Evolutionary conservation across 1,284 basidiomycete species (phyloP), one percentile per base, ranked within the genome.

Genomic region (Cutaneotrichosporon cutaneum): DNA sequence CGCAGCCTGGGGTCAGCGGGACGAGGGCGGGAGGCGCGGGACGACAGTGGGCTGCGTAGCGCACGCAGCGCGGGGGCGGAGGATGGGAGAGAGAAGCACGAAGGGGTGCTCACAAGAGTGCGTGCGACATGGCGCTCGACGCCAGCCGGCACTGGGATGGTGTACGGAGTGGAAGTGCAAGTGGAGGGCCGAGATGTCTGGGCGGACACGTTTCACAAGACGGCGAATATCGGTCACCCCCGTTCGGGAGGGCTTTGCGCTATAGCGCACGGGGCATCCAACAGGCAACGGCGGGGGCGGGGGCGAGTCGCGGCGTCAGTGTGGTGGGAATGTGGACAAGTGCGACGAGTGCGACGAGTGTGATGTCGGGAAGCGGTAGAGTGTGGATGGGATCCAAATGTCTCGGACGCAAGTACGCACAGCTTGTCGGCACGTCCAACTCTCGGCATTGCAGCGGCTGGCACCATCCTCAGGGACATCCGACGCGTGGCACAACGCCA

Each of bases 1-100:
- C 92, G 88, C 61, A 95, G 85, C 59, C 78, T 80, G 67, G 13
- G 27, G 61, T 73, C 69, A 58, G 56, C 18, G 39, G 39, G 18
- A n/a, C n/a, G n/a, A n/a, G n/a, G n/a, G n/a, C n/a, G n/a, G n/a
- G n/a, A n/a, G n/a, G n/a, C n/a, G n/a, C n/a, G n/a, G n/a, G n/a
- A n/a, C n/a, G n/a, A n/a, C n/a, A n/a, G n/a, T n/a, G n/a, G n/a
- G n/a, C n/a, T n/a, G n/a, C n/a, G 39, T 6, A 8, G 18, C 2
- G 18, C 16, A 9, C 18, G 39, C 18, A n/a, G 39, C 39, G 39
- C 39, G 16, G 39, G 18, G 35, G 13, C 13, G 35, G 44, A 45
- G 44, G n/a, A 44, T 44, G 39, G 13, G 14, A 44, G 39, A 21
- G 39, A 44, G 14, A 16, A n/a, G 39, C n/a, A n/a, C 8, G 39